Evolutionary conservation across 257 asterid genomes (phyloP), one percentile per base, ranked within the genome.

Genomic region (Nicotiana attenuata): DNA sequence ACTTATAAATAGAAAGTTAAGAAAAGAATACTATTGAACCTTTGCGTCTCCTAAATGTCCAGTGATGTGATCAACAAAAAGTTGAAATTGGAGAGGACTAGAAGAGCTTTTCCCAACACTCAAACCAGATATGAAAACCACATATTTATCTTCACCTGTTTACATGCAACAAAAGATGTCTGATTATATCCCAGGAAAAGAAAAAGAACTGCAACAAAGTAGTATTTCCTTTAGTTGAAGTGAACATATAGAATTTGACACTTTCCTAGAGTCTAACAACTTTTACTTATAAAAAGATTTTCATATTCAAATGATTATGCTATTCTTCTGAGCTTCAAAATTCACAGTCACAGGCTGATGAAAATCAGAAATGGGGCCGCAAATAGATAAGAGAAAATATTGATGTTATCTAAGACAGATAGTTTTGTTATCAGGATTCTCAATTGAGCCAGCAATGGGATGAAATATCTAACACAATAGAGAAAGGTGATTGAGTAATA

Each of bases 1-100:
- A 78, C 84, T 76, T 22, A 13, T 20, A 52, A 64, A 47, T 15
- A 2, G 22, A 82, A 71, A 63, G 77, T 15, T 66, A 56, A 78
- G 82, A 82, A 71, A 75, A 31, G 45, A 28, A 79, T 56, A 83
- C 66, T 61, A 82, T 77, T 65, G 55, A 86, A 96, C 99, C 92
- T 93, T 90, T 84, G 89, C 94, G 79, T 96, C 99, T 84, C 99
- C 99, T 31, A 96, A 90, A 92, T 96, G 98, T 69, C 99, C 99
- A 83, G 99, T 94, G 83, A 96, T 89, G 84, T 96, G 98, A 89
- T 96, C 99, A 45, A 96, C 91, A 76, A 96, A 86, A 83, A 96
- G 99, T 91, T 96, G 98, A 83, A 91, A 92, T 71, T 88, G 92
- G 78, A 96, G 95, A 83, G 99, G 99, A 91, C 92, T 93, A 80